Conservation (phyloP, 306 rosid species). For the Corylus heterophylla region DNA sequence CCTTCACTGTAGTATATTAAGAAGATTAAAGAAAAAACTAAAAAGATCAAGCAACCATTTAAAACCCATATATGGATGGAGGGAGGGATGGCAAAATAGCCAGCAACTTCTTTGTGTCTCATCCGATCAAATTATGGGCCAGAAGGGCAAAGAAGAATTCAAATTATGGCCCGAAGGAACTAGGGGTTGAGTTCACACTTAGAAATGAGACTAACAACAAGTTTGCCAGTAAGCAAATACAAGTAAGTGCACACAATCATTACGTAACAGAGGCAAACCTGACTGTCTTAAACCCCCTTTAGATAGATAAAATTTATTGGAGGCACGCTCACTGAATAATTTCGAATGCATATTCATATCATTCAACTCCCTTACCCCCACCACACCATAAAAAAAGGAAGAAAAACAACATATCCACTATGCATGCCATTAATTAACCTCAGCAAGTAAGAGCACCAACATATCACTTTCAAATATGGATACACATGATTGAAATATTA, state of each 20-base stretch:
- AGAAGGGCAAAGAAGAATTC: not conserved
- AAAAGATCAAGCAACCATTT: not conserved
- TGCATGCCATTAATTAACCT: no score
- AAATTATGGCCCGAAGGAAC: not conserved
- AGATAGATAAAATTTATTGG: no score
- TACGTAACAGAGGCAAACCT: no score
- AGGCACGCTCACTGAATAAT: not conserved
- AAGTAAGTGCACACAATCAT: no score
- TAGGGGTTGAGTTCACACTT: not conserved
- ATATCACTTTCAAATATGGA: constrained; percentile 4
- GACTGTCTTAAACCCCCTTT: no score
- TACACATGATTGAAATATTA: not conserved
- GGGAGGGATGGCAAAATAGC: not conserved
- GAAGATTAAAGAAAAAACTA: not conserved
- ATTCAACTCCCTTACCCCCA: not conserved
- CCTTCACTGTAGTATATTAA: not conserved
- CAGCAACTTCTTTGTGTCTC: not conserved
- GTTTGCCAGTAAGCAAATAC: no score
- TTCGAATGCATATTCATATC: not conserved
- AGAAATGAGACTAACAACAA: not conserved
- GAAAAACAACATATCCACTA: not conserved
- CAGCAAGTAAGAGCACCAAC: not conserved
- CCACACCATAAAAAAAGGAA: not conserved
- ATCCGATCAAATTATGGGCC: not conserved
- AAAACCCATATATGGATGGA: not conserved